Conservation (phyloP, 2,329 filamentous ascomycete genomes). For the Myriosclerotinia curreyana region DNA sequence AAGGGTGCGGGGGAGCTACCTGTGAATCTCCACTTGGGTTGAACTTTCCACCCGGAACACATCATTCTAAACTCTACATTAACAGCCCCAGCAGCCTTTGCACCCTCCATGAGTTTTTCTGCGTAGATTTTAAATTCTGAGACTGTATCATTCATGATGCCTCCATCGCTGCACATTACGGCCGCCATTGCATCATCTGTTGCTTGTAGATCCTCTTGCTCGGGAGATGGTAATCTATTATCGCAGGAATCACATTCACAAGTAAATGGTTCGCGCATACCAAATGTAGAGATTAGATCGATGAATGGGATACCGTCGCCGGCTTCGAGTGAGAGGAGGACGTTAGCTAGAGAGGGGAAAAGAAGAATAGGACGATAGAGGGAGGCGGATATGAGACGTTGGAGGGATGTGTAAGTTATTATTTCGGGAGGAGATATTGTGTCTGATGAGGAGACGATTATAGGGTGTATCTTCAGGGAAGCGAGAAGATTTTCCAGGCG, state of each 20-base stretch:
- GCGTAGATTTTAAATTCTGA: slow-evolving; percentile 34
- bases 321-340: slow-evolving; percentile 34
- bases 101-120: slow-evolving; percentile 37
- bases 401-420: slow-evolving; percentile 36
- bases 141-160: slow-evolving; percentile 27
- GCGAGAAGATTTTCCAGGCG: slow-evolving; percentile 42
- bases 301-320: slow-evolving; percentile 47
- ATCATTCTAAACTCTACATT: slow-evolving; percentile 42
- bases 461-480: slow-evolving; percentile 40
- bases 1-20: slow-evolving; percentile 21
- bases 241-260: slow-evolving; percentile 11
- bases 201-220: slow-evolving; percentile 26
- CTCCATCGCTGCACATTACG: slow-evolving; percentile 37
- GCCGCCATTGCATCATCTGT: slow-evolving; percentile 32
- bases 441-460: slow-evolving; percentile 29
- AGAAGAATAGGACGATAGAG: slow-evolving; percentile 37
- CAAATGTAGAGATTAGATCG: slow-evolving; percentile 18
- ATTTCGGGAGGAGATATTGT: slow-evolving; percentile 29
- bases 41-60: slow-evolving; percentile 39
- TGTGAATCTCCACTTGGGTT: slow-evolving; percentile 37
- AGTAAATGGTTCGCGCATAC: slow-evolving; percentile 24
- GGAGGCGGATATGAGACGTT: slow-evolving; percentile 31
- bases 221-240: slow-evolving; percentile 14
- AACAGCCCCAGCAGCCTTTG: slow-evolving; percentile 45
- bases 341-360: slow-evolving; percentile 35